Evolutionary conservation across 495 filamentous ascomycete genomes (phyloP), one percentile per base, ranked within the genome.

Genomic region (Podospora pseudopauciseta): DNA sequence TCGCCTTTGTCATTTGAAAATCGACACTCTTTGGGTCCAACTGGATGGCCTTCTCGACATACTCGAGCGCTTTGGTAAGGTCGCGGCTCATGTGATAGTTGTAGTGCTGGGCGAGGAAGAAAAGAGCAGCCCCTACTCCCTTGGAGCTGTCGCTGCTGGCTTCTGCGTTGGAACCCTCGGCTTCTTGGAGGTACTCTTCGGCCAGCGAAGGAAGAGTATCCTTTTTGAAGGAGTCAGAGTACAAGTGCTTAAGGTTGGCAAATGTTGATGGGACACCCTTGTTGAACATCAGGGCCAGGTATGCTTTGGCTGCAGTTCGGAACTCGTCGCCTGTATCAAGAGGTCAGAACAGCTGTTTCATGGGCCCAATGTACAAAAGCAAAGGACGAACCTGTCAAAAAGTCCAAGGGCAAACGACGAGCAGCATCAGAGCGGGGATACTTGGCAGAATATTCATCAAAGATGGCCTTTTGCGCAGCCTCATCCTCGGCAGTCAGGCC

Each of bases 191-290:
- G 72, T 97, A 97, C 65, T 91, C 86, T 73, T 96, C 87, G 5
- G 93, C 94, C 55, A 99, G 73, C 13, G 86, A 82, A 69, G 90
- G 87, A 39, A 98, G 86, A 2, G 80, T 86, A 39, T 90, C 85
- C 71, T 88, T 90, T 82, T 99, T 98, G 70, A 80, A 83, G 1
- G 85, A 60, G 75, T 94, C 90, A 26, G 82, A 81, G 79, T 97
- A 98, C 20, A 99, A 85, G 58, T 92, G 84, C 82, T 98, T 99
- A 68, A 99, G 85, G 78, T 98, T 98, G 4, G 92, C 92, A 77
- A 99, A 98, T 3, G 92, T 90, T 0, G 95, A 98, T 6, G 96
- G 94, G 19, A 98, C 91, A n/a, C 96, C 96, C 79, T 94, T 98
- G 74, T 90, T 88, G 32, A 99, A 84, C 92, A 97, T 93, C 4